Percentiles rank a stretch among this genome's conserved stretches.
phyloP scores from a whole-genome alignment of 805 yeast genomes.

The Candida alai region DNA sequence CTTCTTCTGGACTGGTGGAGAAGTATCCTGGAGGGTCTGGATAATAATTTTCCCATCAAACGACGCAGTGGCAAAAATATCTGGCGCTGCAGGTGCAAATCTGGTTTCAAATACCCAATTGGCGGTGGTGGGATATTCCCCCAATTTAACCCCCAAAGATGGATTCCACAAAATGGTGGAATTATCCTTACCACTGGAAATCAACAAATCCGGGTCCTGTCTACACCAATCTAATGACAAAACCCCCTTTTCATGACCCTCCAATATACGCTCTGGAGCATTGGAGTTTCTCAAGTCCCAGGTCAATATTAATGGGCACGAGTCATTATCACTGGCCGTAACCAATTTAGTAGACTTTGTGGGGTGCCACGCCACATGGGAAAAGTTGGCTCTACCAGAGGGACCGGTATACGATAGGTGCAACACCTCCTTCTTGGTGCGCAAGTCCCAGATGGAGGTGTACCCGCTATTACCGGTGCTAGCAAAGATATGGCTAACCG shows the following conservation, averaged over 20 bases:
- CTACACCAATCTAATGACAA: conserved; percentile 91
- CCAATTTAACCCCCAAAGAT: conserved; percentile 61
- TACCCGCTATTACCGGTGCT: conserved; percentile 81
- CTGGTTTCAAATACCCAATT: conserved; percentile 90
- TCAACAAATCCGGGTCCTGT: conserved; percentile 70
- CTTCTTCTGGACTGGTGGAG: conserved; percentile 48
- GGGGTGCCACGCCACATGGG: conserved; percentile 95
- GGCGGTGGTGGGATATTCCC: conserved; percentile 86
- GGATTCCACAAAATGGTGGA: conserved; percentile 91
- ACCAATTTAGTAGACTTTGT: conserved; percentile 76
- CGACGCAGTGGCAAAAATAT: conserved; percentile 82
- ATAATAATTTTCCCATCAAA: conserved; percentile 79
- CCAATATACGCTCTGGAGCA: conserved; percentile 74
- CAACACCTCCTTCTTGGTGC: conserved; percentile 81
- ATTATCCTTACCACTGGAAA: conserved; percentile 93
- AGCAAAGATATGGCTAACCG: conserved; percentile 82
- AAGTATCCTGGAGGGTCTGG: conserved; percentile 86
- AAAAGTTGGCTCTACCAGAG: conserved; percentile 57
- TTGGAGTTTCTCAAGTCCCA: conserved; percentile 96
- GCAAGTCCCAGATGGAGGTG: conserved; percentile 92
- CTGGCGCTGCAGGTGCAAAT: conserved; percentile 88
- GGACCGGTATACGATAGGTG: conserved; percentile 71
- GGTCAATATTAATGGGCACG: conserved; percentile 71
- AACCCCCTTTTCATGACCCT: conserved; percentile 85
- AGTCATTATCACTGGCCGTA: conserved; percentile 83